These are phyloP conservation scores for Breviolum minutum DNA, from an alignment of 73 alveolate genomes.

Conservation along the genomic window DNA sequence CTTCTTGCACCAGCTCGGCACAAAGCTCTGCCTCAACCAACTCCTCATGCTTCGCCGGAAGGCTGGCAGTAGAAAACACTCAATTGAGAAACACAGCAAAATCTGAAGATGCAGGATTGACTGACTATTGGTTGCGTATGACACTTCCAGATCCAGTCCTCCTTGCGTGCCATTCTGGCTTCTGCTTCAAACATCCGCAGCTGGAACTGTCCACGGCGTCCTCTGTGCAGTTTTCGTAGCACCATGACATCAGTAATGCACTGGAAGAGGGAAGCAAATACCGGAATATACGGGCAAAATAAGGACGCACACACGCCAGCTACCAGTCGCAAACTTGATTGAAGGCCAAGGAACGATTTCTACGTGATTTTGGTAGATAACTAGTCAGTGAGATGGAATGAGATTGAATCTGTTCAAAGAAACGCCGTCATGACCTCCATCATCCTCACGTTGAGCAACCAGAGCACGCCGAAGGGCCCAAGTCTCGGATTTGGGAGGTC, in stretches of 20 bases:
- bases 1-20: constrained; percentile 67
- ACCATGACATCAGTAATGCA: not conserved
- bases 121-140: not conserved
- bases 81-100: not conserved
- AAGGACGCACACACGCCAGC: too few species aligned
- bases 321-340: too few species aligned
- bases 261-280: too few species aligned
- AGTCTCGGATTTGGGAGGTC: constrained; percentile 78
- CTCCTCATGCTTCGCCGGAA: not conserved
- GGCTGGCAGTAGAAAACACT: not conserved
- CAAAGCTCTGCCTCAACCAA: constrained; percentile 58
- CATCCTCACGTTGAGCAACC: constrained; percentile 16
- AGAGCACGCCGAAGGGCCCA: constrained; percentile 85
- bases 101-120: not conserved
- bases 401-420: not conserved
- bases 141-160: not conserved
- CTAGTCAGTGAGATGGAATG: too few species aligned
- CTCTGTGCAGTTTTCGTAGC: not conserved
- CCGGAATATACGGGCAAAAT: too few species aligned
- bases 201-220: constrained; percentile 58
- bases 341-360: too few species aligned
- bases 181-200: constrained; percentile 74
- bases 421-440: not conserved
- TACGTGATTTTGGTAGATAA: too few species aligned
- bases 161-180: constrained; percentile 41